Evolutionary conservation across 495 filamentous ascomycete genomes (phyloP).

Genomic region (Cudoniella acicularis): DNA sequence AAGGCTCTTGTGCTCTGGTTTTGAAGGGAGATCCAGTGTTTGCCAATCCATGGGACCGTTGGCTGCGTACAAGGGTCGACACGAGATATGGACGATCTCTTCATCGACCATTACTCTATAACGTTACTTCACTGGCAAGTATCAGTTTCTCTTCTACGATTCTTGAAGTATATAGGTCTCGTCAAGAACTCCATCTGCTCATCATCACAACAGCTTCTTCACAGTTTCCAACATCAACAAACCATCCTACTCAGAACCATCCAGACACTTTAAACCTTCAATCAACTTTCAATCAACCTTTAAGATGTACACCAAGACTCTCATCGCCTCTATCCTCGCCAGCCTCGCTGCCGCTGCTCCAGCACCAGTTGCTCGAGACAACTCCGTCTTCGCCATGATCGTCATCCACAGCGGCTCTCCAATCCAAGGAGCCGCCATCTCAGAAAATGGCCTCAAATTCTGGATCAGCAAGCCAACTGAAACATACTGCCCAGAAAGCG

Average conservation of each 20-base stretch:
- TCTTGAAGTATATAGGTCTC: not conserved
- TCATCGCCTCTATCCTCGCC: slow-evolving; percentile 9
- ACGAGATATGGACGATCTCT: no score
- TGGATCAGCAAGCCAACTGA: slow-evolving; percentile 4
- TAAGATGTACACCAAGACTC: slow-evolving; percentile 14
- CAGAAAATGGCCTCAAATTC: slow-evolving; percentile 3
- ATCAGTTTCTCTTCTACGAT: not conserved
- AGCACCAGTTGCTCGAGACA: not conserved
- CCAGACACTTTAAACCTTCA: not conserved
- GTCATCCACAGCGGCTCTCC: not conserved
- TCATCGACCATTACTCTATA: no score
- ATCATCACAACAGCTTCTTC: not conserved
- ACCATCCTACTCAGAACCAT: not conserved
- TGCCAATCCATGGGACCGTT: no score
- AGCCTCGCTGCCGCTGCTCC: slow-evolving; percentile 7
- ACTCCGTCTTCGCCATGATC: slow-evolving; percentile 3
- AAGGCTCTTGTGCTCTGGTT: no score
- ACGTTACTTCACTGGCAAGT: no score
- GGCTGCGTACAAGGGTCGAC: no score
- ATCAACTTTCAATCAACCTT: not conserved
- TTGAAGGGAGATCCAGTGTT: no score
- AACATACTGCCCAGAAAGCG: slow-evolving; percentile 10
- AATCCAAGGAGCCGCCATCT: not conserved
- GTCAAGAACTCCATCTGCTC: not conserved
- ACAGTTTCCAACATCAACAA: slow-evolving; percentile 1